A percentile compares a stretch with the other conserved stretches of the same genome.
These are phyloP conservation scores for Vitis hybrid DNA, from an alignment of 177 flowering plant genomes.

Conservation along the genomic window DNA sequence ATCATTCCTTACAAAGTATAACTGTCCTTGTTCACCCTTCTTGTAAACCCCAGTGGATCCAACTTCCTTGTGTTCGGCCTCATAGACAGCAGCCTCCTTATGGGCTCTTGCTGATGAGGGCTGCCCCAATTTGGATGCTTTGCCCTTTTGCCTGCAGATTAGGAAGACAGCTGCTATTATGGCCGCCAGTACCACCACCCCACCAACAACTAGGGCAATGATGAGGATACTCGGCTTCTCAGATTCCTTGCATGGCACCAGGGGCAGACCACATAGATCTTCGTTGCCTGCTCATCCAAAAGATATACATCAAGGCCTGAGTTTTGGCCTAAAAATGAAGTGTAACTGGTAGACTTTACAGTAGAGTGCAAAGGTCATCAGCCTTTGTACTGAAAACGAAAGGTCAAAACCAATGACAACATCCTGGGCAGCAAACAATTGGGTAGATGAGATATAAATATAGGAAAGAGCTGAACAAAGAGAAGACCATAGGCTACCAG, in stretches of 20 bases:
- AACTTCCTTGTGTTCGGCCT: not conserved
- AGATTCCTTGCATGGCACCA: constrained; percentile 29
- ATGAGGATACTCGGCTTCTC: not conserved
- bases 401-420: too few relatives aligned
- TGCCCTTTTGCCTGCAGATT: not conserved
- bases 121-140: not conserved
- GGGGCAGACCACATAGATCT: constrained; percentile 50
- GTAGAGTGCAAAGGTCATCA: too few relatives aligned
- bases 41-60: not conserved
- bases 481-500: too few relatives aligned
- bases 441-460: too few relatives aligned
- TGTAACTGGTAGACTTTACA: too few relatives aligned
- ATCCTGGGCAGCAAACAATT: too few relatives aligned
- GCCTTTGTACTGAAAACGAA: too few relatives aligned
- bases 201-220: not conserved
- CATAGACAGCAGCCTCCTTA: not conserved
- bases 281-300: constrained; percentile 36
- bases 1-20: constrained; percentile 37
- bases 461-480: too few relatives aligned
- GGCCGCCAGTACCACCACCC: not conserved
- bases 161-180: not conserved
- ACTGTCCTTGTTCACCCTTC: constrained; percentile 19
- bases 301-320: not conserved
- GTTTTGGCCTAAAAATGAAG: not conserved
- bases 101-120: constrained; percentile 5